Base-by-base conservation (phyloP, 805 yeast genomes). In the Nakazawaea wyomingensis region DNA sequence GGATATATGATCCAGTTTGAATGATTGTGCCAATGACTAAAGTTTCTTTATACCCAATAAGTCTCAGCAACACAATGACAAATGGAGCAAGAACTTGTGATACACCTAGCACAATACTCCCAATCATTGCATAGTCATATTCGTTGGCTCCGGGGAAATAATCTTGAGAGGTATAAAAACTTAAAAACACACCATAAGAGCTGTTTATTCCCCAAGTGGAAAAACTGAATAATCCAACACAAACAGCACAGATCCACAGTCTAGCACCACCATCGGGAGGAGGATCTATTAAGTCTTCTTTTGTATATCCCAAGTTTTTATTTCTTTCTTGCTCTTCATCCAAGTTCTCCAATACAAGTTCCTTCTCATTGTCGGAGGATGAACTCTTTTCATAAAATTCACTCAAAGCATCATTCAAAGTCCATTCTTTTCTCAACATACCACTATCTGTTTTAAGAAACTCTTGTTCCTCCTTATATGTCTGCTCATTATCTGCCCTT, bases 201-300 rank as follows among this genome's bases (percentile, higher is more conserved):
- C 70, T 60, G 44, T 78, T 77, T 51, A 78, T 69, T 5, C 89
- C 89, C 87, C 88, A 82, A 0, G 85, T 73, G 20, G 72, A 59
- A 46, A 77, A 71, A 55, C 73, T 70, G 9, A 73, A 56, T 17
- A 71, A 43, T 34, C 70, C 62, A 0, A 71, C 66, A 29, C 76
- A 68, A 22, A 69, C 46, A 10, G 73, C 69, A 10, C 73, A 63
- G 0, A 76, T 72, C 85, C 86, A 81, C 3, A 81, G 82, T 50
- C 79, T 78, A 0, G 86, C 85, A 18, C 78, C 77, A 54, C 69
- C 70, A 52, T 75, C 84, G 6, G 78, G 76, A 0, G 68, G 66
- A 8, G 49, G 43, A 34, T 57, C 62, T 1, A 52, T 26, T n/a
- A 29, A 29, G 3, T 29, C 40, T 21, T 34, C 41, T 19, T 24